A percentile compares a stretch with the other conserved stretches of the same genome.
phyloP scores from a whole-genome alignment of 805 yeast genomes.

The Debaryomyces maramus region DNA sequence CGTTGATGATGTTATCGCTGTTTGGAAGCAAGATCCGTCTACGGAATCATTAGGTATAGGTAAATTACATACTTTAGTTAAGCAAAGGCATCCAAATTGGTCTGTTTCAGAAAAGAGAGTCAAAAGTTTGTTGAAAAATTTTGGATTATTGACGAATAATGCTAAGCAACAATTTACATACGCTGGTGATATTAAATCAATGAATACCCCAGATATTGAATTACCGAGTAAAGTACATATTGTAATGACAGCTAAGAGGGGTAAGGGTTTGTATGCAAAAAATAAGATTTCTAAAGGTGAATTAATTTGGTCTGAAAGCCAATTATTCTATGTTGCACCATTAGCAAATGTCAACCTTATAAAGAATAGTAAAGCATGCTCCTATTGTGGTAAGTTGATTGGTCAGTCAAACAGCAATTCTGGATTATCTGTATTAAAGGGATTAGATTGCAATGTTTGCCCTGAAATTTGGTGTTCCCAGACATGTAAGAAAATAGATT shows the following conservation, averaged over 20 bases:
- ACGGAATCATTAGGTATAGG: slow-evolving; percentile 58
- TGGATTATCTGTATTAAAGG: slow-evolving; percentile 36
- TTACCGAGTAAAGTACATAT: slow-evolving; percentile 47
- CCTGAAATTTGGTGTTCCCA: slow-evolving; percentile 69
- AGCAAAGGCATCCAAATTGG: slow-evolving; percentile 60
- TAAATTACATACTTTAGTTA: slow-evolving; percentile 53
- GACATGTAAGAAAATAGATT: slow-evolving; percentile 56
- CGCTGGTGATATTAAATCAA: slow-evolving; percentile 53
- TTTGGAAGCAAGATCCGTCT: slow-evolving; percentile 69
- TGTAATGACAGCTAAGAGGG: slow-evolving; percentile 51
- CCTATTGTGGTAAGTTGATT: slow-evolving; percentile 65
- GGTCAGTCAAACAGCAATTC: slow-evolving; percentile 25
- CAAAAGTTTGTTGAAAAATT: slow-evolving; percentile 51
- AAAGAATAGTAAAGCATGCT: slow-evolving; percentile 64
- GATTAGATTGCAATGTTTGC: slow-evolving; percentile 68
- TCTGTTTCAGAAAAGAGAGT: slow-evolving; percentile 58
- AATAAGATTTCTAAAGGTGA: slow-evolving; percentile 48
- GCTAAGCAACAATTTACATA: slow-evolving; percentile 44
- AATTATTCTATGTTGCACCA: slow-evolving; percentile 65
- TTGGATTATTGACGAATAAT: slow-evolving; percentile 46
- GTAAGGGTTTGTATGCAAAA: slow-evolving; percentile 62
- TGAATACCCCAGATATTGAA: slow-evolving; percentile 44
- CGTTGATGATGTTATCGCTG: slow-evolving; percentile 56
- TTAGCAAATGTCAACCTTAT: slow-evolving; percentile 63
- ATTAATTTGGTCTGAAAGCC: slow-evolving; percentile 59